Evolutionary conservation across 192 early-diverging fungal species (phyloP).

Genomic region (Linderina pennispora): DNA sequence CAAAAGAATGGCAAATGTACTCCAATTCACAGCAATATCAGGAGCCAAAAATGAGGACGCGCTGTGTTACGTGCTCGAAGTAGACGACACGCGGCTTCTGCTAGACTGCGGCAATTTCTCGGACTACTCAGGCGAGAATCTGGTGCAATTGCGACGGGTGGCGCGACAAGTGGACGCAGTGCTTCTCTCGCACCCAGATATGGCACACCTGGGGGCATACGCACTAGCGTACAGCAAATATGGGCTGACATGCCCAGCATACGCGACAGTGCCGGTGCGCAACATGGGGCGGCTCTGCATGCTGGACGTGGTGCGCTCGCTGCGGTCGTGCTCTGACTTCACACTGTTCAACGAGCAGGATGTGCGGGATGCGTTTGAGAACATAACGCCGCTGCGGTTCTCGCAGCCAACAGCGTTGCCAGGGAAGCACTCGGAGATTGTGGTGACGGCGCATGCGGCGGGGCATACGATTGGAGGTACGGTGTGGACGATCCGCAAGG

Average conservation of each 20-base stretch:
- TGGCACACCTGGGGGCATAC: constrained; percentile 82
- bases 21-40: constrained; percentile 83
- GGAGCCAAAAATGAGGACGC: constrained; percentile 81
- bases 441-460: constrained; percentile 84
- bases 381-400: constrained; percentile 74
- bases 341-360: constrained; percentile 68
- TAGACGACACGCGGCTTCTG: constrained; percentile 87
- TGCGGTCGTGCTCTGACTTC: constrained; percentile 64
- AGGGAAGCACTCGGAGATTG: constrained; percentile 68
- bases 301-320: constrained; percentile 73
- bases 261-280: constrained; percentile 86
- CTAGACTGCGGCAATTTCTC: constrained; percentile 94
- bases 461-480: constrained; percentile 96
- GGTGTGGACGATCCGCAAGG: constrained; percentile 94
- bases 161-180: constrained; percentile 87
- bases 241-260: constrained; percentile 79
- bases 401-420: constrained; percentile 73
- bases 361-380: constrained; percentile 80
- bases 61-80: constrained; percentile 87
- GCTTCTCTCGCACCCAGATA: constrained; percentile 82
- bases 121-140: constrained; percentile 63
- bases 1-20: constrained; percentile 46
- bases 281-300: constrained; percentile 85
- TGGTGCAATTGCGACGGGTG: constrained; percentile 63
- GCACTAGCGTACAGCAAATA: constrained; percentile 72